Evolutionary conservation across 768 basidiomycete genomes (phyloP), one percentile per base, ranked within the genome.

Genomic region (Pseudohyphozyma bogoriensis): DNA sequence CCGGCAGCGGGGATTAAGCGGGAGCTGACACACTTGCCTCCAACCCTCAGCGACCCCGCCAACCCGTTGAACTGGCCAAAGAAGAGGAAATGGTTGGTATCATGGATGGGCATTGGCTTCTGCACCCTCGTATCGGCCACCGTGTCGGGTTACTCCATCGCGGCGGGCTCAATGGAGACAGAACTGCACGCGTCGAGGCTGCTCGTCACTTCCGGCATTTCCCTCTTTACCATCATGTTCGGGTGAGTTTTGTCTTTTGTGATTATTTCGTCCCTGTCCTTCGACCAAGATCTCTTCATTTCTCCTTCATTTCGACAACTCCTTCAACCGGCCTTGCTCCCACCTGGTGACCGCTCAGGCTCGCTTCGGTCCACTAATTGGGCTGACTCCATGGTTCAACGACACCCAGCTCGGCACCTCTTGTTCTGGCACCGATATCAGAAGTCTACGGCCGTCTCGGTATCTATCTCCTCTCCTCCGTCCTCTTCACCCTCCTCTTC

Each of bases 371-470:
- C n/a, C n/a, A n/a, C n/a, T n/a, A n/a, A n/a, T n/a, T n/a, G n/a
- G n/a, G n/a, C n/a, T n/a, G n/a, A n/a, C n/a, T n/a, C n/a, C n/a
- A n/a, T n/a, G n/a, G n/a, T n/a, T n/a, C n/a, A n/a, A n/a, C n/a
- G n/a, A n/a, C n/a, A n/a, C n/a, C n/a, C n/a, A n/a, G n/a, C 22
- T 32, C 33, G 15, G 50, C 50, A 1, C 74, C 73, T 11, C 64
- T 75, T 55, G 45, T 72, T 1, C 63, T 72, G 11, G 72, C 73
- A 0, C 73, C 73, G 4, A 61, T 72, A 0, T 67, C 67, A 16
- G 73, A 72, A 54, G 50, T 51, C 7, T 51, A 51, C 50, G 50
- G 50, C 12, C 32, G 50, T 8, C 22, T 24, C 33, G 33, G 50
- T 9, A 51, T 51, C 50, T 51, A 51, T 33, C 26, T 73, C 50